Base-by-base conservation (phyloP, 1,139 yeast species). In the Taphrina deformans region DNA sequence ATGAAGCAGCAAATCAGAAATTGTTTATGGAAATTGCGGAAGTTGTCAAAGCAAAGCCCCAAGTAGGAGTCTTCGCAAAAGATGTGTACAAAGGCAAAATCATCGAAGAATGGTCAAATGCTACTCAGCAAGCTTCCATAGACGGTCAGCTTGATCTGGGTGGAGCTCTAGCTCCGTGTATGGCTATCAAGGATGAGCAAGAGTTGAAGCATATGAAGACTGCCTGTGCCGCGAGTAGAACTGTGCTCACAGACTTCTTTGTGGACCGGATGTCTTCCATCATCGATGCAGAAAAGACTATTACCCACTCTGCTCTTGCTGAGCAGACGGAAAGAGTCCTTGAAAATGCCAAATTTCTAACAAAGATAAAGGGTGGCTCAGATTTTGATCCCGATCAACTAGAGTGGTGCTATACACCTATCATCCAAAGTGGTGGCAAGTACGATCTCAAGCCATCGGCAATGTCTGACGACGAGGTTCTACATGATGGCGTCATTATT, bases 331-430 rank as follows among this genome's bases (percentile, higher is more conserved):
- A 92, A 74, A 85, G 82, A 73, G 88, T 86, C 74, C 88, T 93
- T 70, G 97, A 91, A 70, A 89, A 85, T 71, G 80, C 82, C 67
- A 85, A 83, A 72, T 88, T 90, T 80, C 84, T 87, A 75, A 76
- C 74, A n/a, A 44, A 45, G 45, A 62, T 59, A 16, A 44, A 45
- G 46, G 48, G 48, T 26, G 59, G 53, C 2, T 10, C 65, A n/a
- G 44, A 50, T 14, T 61, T 90, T 71, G 96, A 90, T 72, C 80
- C 88, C 2, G 86, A 85, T 68, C 84, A 85, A 69, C 78, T 93
- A 41, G 98, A 93, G 75, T 93, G 97, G 97, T 89, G 97, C 71
- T 91, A 90, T 75, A 85, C 91, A 56, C 98, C 99, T 33, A 88
- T 90, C 66, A 82, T 93, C 67, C 96, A 92, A 77, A 87, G 96